These are phyloP conservation scores for Linnemannia elongata DNA, from an alignment of 192 early-diverging fungal genomes.

Conservation along the genomic window DNA sequence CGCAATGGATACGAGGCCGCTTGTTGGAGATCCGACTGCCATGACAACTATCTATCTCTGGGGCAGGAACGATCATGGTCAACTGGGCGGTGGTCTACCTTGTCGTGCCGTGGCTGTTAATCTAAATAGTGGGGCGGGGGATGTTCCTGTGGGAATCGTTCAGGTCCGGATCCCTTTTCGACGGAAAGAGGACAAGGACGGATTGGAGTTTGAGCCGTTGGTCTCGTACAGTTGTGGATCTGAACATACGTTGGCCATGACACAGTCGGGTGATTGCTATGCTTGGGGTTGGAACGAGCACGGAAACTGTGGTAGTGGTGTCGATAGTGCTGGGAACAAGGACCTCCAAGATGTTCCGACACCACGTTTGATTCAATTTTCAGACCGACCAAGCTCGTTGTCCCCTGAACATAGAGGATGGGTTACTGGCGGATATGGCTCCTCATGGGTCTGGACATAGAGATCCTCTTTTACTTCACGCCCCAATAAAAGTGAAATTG, in stretches of 20 bases:
- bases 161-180: constrained; percentile 23
- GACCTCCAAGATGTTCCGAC: constrained; percentile 19
- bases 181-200: background rate
- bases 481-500: background rate
- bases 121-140: background rate
- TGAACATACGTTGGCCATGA: constrained; percentile 77
- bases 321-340: constrained; percentile 9
- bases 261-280: constrained; percentile 58
- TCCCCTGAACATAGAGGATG: constrained; percentile 9
- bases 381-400: background rate
- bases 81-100: constrained; percentile 62
- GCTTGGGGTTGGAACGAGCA: constrained; percentile 98
- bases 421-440: constrained; percentile 47
- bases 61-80: constrained; percentile 85
- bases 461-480: background rate
- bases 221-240: constrained; percentile 74
- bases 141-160: background rate
- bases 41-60: constrained; percentile 61
- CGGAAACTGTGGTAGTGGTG: constrained; percentile 82
- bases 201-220: constrained; percentile 12
- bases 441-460: constrained; percentile 44
- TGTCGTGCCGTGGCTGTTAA: background rate
- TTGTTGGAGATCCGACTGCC: background rate
- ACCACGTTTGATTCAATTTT: constrained; percentile 23
- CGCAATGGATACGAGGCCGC: constrained; percentile 43